These are phyloP conservation scores for Hymenoscyphus salicellus DNA, from an alignment of 2,329 filamentous ascomycete species.

Conservation along the genomic window DNA sequence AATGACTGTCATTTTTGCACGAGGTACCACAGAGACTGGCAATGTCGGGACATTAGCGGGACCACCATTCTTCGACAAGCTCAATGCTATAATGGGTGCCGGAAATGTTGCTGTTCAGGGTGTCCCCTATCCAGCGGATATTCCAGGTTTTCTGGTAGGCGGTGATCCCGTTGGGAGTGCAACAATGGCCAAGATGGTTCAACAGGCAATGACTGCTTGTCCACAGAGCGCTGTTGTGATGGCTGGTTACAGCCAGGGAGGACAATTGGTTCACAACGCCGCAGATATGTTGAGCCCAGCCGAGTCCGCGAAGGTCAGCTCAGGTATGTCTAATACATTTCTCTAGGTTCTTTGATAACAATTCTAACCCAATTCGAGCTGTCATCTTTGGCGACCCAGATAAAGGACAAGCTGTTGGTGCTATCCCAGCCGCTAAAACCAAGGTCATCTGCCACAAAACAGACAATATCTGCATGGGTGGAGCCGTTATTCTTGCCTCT, in stretches of 20 bases:
- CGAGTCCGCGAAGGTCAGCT: conserved; percentile 20
- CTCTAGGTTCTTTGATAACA: background rate
- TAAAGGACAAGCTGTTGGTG: conserved; percentile 24
- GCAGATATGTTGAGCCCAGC: conserved; percentile 15
- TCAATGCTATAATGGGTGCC: conserved; percentile 42
- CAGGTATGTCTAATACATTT: conserved; percentile 16
- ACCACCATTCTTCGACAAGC: conserved; percentile 48
- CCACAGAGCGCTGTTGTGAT: conserved; percentile 25
- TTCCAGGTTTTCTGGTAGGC: conserved; percentile 34
- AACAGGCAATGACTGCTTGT: conserved; percentile 20
- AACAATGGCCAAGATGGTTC: conserved; percentile 36
- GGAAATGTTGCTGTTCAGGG: conserved; percentile 41
- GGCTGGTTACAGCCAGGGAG: conserved; percentile 23
- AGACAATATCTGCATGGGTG: conserved; percentile 28
- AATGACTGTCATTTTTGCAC: conserved; percentile 54
- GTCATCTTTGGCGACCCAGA: conserved; percentile 32
- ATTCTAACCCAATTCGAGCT: conserved; percentile 11
- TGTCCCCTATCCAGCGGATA: conserved; percentile 20
- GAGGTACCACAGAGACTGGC: conserved; percentile 51
- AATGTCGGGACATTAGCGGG: conserved; percentile 51
- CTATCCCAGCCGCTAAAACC: conserved; percentile 22
- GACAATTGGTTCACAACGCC: conserved; percentile 27
- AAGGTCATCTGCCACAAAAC: conserved; percentile 28
- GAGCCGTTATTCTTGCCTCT: conserved; percentile 13
- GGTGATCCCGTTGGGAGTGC: conserved; percentile 43